phyloP scores from a whole-genome alignment of 2,329 filamentous ascomycete species.

The Colletotrichum agaves region DNA sequence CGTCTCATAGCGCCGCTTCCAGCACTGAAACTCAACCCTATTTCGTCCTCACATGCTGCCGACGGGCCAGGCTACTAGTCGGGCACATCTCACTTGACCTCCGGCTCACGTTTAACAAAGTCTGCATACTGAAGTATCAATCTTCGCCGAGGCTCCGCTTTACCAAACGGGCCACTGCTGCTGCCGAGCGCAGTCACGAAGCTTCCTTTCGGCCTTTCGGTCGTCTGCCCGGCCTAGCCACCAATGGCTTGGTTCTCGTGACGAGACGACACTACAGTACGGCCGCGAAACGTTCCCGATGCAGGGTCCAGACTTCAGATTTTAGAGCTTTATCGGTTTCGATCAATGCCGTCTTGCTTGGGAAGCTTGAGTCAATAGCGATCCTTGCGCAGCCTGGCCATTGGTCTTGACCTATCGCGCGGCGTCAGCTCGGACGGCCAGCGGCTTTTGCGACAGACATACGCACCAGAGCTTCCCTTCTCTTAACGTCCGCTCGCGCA shows the following conservation, averaged over 20 bases:
- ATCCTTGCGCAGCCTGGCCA: constrained; percentile 5
- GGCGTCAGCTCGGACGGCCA: not conserved
- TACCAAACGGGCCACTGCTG: constrained; percentile 7
- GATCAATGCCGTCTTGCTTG: not conserved
- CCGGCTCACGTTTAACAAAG: not conserved
- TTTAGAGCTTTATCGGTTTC: constrained; percentile 8
- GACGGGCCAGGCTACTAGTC: not conserved
- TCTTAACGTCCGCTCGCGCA: constrained; percentile 7
- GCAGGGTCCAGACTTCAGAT: constrained; percentile 28
- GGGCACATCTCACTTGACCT: not conserved
- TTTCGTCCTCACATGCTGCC: constrained; percentile 4
- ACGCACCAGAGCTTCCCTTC: not conserved
- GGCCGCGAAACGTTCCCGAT: constrained; percentile 12
- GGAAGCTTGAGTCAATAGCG: not conserved
- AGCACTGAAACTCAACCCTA: not conserved
- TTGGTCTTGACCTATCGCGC: not conserved
- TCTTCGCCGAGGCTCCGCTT: constrained; percentile 18
- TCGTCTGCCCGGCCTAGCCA: constrained; percentile 9
- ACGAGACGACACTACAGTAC: constrained; percentile 11
- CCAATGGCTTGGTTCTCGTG: constrained; percentile 18
- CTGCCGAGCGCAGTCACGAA: constrained; percentile 22
- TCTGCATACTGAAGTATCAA: constrained; percentile 12
- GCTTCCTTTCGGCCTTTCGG: constrained; percentile 3
- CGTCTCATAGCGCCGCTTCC: not conserved
- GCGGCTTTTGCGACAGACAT: not conserved